Conservation (phyloP, 2,329 filamentous ascomycete species). For the Fusarium avenaceum region DNA sequence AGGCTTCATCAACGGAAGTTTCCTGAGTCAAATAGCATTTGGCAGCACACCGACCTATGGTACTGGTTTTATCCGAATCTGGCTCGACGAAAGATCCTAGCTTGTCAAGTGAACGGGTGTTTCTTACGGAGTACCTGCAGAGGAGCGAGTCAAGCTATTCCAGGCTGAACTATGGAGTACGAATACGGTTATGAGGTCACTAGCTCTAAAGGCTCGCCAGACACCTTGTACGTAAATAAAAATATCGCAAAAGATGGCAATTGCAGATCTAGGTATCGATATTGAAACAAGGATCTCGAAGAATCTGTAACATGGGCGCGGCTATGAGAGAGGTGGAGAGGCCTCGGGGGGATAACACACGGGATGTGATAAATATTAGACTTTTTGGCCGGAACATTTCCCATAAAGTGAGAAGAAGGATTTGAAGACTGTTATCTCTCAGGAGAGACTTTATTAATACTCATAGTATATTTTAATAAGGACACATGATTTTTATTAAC, state of each 20-base stretch:
- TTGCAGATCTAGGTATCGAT: constrained; percentile 14
- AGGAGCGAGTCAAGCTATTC: constrained; percentile 24
- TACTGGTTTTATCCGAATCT: neutral
- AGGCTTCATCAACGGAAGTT: neutral
- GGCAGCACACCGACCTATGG: neutral
- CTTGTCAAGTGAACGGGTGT: neutral
- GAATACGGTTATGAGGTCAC: constrained; percentile 29
- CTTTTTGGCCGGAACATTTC: no score
- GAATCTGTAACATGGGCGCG: constrained; percentile 11
- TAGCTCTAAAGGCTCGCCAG: neutral
- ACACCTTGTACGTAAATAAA: no score
- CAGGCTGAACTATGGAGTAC: constrained; percentile 25
- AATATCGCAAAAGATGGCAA: neutral
- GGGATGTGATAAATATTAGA: no score
- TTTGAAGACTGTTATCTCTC: no score
- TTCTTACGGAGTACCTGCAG: neutral
- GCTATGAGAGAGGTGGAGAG: neutral
- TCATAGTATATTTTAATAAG: no score
- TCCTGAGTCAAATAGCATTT: neutral
- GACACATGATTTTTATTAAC: no score
- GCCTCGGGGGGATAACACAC: no score
- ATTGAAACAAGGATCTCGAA: constrained; percentile 19
- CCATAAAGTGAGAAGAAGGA: no score
- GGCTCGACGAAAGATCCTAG: constrained; percentile 9
- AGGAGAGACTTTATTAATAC: no score